Evolutionary conservation across 257 asterid species (phyloP), one percentile per base, ranked within the genome.

Genomic region (Nicotiana tomentosiformis): DNA sequence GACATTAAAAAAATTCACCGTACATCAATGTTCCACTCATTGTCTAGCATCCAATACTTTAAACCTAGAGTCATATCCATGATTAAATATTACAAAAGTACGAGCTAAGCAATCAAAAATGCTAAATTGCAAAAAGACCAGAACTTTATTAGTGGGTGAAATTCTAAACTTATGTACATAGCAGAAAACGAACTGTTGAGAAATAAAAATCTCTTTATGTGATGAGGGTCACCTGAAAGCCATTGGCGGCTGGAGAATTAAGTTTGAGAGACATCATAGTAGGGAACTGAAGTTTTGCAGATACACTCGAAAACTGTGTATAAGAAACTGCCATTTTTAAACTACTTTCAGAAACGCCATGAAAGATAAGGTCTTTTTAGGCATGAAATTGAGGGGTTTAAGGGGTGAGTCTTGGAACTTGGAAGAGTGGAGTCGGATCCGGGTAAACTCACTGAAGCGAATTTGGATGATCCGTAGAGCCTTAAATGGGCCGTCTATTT

Each of bases 231-330:
- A 93, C 95, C 93, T 86, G 89, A 66, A 82, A 84, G n/a, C 83
- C 84, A 77, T 77, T 84, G 51, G 89, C 84, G 60, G 89, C 88
- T 14, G 92, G 86, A 68, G 93, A 87, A 78, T 85, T 86, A 82
- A 90, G 88, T 80, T 89, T 89, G 88, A 90, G 91, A 77, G 95
- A 85, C 93, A 91, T 93, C 53, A 10, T 77, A 12, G 37, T 5
- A 46, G 80, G 26, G 39, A 74, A 74, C 5, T 74, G 39, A 61
- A 16, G n/a, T 51, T 76, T 46, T 16, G 12, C 23, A 32, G 46
- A 66, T 14, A 66, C 46, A 32, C 74, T 66, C 23, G 5, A 12
- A 2, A 32, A 23, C 35, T 62, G 35, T 39, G 86, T 39, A n/a
- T 14, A 72, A 55, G 37, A 81, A 61, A 30, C 30, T 49, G 61